Evolutionary conservation across 177 flowering plant species (phyloP), one percentile per base, ranked within the genome.

Genomic region (Vitis hybrid): DNA sequence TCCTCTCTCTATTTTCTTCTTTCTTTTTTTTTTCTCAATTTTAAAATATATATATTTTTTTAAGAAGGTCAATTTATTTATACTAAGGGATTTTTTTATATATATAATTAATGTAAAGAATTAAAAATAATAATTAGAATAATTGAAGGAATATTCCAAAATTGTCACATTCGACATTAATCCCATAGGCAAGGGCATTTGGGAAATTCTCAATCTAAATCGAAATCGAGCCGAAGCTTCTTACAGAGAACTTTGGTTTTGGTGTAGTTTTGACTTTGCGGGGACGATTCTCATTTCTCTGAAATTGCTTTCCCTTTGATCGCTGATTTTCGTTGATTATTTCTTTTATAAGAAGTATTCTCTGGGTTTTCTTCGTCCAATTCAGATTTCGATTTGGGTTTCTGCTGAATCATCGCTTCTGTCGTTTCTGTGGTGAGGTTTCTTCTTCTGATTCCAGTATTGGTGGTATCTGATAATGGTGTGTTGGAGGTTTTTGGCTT

Each of bases 201-300:
- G 32, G 70, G 52, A 40, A 67, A 18, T 56, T 8, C 52, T 15
- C 17, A 26, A 26, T 10, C 21, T 51, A 56, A 52, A 32, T 40
- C 62, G 19, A 45, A 52, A 34, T 62, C 48, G 62, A 56, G 21
- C n/a, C 18, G 70, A 67, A 67, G 70, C 61, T 67, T 56, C 69
- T 5, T 7, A 5, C 50, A n/a, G 19, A 2, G 26, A 17, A 30
- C 19, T 51, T 48, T n/a, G 55, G 10, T 59, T 34, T 18, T 34
- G 52, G 30, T 59, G 21, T 4, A 3, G 3, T 34, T 65, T 23
- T 65, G 40, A 52, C 68, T 65, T 65, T 23, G 58, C 3, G 17
- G 7, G 6, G 56, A 14, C 12, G 10, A 40, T 1, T 21, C 34
- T 12, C n/a, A 6, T 6, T 49, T 58, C 55, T 48, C 64, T 57